Base-by-base conservation (phyloP, 768 basidiomycete genomes). In the Lentinula aciculospora region DNA sequence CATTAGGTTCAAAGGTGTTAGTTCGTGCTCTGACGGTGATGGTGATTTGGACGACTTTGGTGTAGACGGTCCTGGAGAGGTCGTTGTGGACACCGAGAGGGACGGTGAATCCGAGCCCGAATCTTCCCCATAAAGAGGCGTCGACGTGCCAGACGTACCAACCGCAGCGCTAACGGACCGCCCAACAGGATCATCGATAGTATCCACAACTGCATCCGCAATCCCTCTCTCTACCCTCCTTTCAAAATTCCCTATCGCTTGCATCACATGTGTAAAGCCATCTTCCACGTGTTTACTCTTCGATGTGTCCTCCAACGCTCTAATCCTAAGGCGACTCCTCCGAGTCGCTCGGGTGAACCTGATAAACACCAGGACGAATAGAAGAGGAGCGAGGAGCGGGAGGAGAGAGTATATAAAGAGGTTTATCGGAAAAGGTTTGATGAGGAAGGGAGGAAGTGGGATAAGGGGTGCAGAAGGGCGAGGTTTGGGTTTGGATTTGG, bases 301-400 rank as follows among this genome's bases (percentile, higher is more conserved):
- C 17, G 68, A 69, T 34, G 85, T 82, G 29, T 74, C 69, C 68
- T 92, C 89, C 15, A 92, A 76, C 2, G 77, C 64, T 56, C 75
- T 77, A 58, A 94, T 83, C 17, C 92, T 84, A 17, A 74, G 72
- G 1, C 81, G 81, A 3, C 90, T 93, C 1, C 75, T 71, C 29
- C 73, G 79, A 0, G 86, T 74, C 13, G 84, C 78, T 31, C 84
- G 71, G 1, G 81, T 71, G 42, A 94, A 74, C 1, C 82, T 81
- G 44, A 83, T 49, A 32, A 89, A 48, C 17, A 74, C 69, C 4
- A 88, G 64, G 8, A 80, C 75, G n/a, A 90, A 46, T 58, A 84
- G 62, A 2, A 81, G 63, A 1, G 90, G 89, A 1, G 91, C 63
- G 9, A 94, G 67, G 46, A 93, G 44, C 0, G 92, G 92, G 9